These are phyloP conservation scores for Xylariaceae sp. DNA, from an alignment of 2,329 filamentous ascomycete species.

Conservation along the genomic window DNA sequence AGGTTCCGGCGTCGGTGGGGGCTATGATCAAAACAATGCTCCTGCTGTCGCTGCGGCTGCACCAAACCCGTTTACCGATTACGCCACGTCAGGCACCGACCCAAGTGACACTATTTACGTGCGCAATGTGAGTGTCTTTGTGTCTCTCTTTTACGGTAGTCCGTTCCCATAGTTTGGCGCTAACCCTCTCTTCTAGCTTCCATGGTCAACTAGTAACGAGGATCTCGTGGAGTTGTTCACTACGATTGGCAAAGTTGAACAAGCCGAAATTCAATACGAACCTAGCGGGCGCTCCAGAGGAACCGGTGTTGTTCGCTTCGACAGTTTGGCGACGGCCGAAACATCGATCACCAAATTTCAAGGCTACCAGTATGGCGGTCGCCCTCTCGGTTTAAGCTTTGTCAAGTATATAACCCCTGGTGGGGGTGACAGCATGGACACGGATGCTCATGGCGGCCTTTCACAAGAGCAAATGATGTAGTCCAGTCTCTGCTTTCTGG, in stretches of 20 bases:
- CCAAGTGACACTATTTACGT: conserved; percentile 85
- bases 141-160: conserved; percentile 11
- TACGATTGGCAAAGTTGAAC: conserved; percentile 95
- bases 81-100: conserved; percentile 80
- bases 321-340: conserved; percentile 75
- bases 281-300: conserved; percentile 92
- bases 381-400: conserved; percentile 86
- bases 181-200: conserved; percentile 57
- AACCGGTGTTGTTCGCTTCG: conserved; percentile 94
- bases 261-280: conserved; percentile 99
- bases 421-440: conserved; percentile 74
- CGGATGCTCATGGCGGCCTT: conserved; percentile 66
- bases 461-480: conserved; percentile 99
- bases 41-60: conserved; percentile 48
- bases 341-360: conserved; percentile 97
- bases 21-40: conserved; percentile 15
- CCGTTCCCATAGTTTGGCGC: conserved; percentile 14
- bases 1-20: conserved; percentile 16
- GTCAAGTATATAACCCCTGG: conserved; percentile 83
- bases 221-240: conserved; percentile 95
- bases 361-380: conserved; percentile 93
- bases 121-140: conserved; percentile 72
- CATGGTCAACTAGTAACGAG: conserved; percentile 98
- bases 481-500: conserved; percentile 5
- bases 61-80: conserved; percentile 92